phyloP scores from a whole-genome alignment of 129 eudicot genomes.

The Centrapalus pauciflorus region DNA sequence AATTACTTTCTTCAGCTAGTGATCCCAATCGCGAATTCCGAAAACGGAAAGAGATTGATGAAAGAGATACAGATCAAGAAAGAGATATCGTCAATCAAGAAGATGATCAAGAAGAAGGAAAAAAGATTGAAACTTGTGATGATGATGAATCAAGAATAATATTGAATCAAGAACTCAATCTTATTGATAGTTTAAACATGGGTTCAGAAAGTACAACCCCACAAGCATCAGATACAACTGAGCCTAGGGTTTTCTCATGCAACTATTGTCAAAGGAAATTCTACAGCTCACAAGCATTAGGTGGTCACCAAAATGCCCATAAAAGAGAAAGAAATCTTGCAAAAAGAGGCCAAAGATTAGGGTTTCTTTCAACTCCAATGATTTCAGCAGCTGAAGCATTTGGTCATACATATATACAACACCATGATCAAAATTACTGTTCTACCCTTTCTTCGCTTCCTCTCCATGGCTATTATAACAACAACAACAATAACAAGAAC shows the following conservation, averaged over 20 bases:
- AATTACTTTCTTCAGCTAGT: conserved; percentile 2
- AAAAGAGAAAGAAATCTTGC: conserved; percentile 56
- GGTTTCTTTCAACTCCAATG: conserved; percentile 25
- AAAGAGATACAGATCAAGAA: not conserved
- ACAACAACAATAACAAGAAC: conserved; percentile 17
- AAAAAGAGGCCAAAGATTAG: conserved; percentile 42
- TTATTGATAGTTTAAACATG: conserved; percentile 38
- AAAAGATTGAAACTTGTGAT: not conserved
- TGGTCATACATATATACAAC: conserved; percentile 34
- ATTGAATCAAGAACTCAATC: conserved; percentile 46
- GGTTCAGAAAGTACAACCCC: conserved; percentile 32
- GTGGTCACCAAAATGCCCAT: conserved; percentile 69
- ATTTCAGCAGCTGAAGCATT: conserved; percentile 40
- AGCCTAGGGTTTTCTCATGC: conserved; percentile 56
- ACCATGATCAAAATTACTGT: conserved; percentile 24
- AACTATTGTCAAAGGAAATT: conserved; percentile 58
- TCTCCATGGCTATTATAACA: conserved; percentile 24
- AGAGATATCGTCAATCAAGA: not conserved
- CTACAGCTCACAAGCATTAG: conserved; percentile 61
- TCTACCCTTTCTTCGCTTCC: conserved; percentile 51
- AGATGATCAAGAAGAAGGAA: conserved; percentile 11
- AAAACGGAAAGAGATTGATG: conserved; percentile 11
- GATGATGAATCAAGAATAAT: conserved; percentile 18
- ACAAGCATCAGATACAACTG: conserved; percentile 31
- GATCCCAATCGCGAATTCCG: conserved; percentile 15